Evolutionary conservation across 2,329 filamentous ascomycete genomes (phyloP).

Genomic region (Scedosporium apiospermum): DNA sequence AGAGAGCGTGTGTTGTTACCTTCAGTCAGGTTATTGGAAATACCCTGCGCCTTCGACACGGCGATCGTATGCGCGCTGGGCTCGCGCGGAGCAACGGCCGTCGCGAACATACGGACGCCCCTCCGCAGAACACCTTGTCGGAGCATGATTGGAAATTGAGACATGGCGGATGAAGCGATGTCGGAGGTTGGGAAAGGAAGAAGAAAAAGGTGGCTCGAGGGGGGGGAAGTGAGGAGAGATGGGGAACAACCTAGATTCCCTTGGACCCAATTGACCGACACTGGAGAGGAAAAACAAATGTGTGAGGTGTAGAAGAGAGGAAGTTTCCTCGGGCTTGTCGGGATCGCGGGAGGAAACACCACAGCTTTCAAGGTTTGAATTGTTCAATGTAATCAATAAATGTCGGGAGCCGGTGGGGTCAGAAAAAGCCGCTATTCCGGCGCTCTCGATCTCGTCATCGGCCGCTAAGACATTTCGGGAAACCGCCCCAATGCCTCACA

Average conservation of each 20-base stretch:
- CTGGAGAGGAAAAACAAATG: no score
- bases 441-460: background rate
- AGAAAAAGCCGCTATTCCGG: background rate
- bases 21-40: constrained; percentile 70
- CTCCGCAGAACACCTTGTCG: constrained; percentile 27
- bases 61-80: constrained; percentile 54
- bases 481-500: no score
- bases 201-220: background rate
- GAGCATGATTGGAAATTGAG: background rate
- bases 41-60: constrained; percentile 71
- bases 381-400: background rate
- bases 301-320: no score
- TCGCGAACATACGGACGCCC: constrained; percentile 57
- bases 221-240: background rate
- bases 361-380: no score
- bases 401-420: background rate
- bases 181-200: background rate
- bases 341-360: no score
- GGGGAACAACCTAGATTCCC: background rate
- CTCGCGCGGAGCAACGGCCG: constrained; percentile 40
- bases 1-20: constrained; percentile 30
- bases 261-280: background rate
- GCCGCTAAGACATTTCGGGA: background rate
- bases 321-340: no score
- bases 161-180: background rate